phyloP scores from a whole-genome alignment of 2,329 filamentous ascomycete genomes.

The Ophiosphaerella korrae region DNA sequence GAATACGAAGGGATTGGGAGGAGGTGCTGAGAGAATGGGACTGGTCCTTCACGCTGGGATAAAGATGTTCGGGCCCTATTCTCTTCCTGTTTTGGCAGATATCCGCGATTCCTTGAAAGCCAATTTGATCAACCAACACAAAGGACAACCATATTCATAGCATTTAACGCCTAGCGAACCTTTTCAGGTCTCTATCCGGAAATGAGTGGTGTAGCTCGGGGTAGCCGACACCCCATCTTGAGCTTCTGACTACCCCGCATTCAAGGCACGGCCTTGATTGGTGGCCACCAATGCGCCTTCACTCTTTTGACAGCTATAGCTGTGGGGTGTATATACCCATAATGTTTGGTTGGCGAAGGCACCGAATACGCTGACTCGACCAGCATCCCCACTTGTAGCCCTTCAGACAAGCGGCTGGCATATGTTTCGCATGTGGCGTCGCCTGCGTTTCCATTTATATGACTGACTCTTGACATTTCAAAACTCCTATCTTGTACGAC shows the following conservation, averaged over 20 bases:
- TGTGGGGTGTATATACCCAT: too few species aligned
- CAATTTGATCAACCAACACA: too few species aligned
- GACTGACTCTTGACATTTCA: too few species aligned
- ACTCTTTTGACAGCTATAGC: too few species aligned
- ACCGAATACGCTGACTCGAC: slow-evolving; percentile 1
- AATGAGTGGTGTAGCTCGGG: too few species aligned
- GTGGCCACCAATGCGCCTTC: background rate
- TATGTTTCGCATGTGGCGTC: background rate
- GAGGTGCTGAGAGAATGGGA: slow-evolving; percentile 42
- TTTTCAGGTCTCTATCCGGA: too few species aligned
- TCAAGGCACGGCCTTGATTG: background rate
- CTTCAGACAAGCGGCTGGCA: background rate
- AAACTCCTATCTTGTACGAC: too few species aligned
- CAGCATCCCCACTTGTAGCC: background rate
- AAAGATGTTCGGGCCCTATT: slow-evolving; percentile 4
- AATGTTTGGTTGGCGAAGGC: too few species aligned
- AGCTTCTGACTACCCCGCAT: background rate
- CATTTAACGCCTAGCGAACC: too few species aligned
- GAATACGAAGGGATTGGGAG: slow-evolving; percentile 40
- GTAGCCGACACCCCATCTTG: too few species aligned
- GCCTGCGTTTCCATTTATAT: too few species aligned
- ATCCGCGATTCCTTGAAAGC: background rate
- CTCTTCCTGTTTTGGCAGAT: background rate
- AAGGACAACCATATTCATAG: too few species aligned
- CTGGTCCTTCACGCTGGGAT: slow-evolving; percentile 43